Evolutionary conservation across 176 grass and related monocot genomes (phyloP).

Genomic region (Triticum monococcum): DNA sequence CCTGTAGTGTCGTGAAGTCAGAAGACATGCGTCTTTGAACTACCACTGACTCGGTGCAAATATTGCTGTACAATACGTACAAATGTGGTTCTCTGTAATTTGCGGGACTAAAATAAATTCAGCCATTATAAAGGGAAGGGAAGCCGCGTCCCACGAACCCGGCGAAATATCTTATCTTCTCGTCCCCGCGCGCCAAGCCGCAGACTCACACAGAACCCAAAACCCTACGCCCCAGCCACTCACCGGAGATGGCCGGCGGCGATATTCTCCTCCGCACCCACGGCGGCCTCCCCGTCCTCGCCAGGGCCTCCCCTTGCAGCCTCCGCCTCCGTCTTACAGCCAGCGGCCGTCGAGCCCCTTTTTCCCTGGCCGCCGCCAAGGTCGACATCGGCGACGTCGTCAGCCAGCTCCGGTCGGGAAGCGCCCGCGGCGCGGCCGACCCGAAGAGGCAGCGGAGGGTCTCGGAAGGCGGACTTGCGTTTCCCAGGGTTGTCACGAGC

Average conservation of each 20-base stretch:
- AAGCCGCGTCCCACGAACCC: background rate
- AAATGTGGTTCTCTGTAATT: background rate
- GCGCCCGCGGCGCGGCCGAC: background rate
- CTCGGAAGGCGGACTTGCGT: conserved; percentile 20
- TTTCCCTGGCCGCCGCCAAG: conserved; percentile 39
- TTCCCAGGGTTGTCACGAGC: conserved; percentile 26
- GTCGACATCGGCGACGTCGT: conserved; percentile 38
- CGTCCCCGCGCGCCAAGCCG: conserved; percentile 39
- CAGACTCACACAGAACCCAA: conserved; percentile 17
- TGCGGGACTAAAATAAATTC: background rate
- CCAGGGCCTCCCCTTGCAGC: conserved; percentile 54
- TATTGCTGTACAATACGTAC: background rate
- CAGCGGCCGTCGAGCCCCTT: conserved; percentile 5
- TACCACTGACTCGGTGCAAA: too few species aligned
- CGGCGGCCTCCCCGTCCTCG: conserved; percentile 32
- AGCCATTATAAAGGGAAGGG: background rate
- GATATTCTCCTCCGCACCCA: conserved; percentile 47
- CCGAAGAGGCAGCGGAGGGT: conserved; percentile 35
- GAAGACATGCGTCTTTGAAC: too few species aligned
- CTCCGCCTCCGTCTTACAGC: conserved; percentile 33
- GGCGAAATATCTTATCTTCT: conserved; percentile 43
- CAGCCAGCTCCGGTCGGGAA: conserved; percentile 27
- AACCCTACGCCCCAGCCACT: conserved; percentile 26
- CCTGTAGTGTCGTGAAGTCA: too few species aligned
- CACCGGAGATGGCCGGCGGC: conserved; percentile 42